Base-by-base conservation (phyloP, 2,329 filamentous ascomycete species). In the Elsinoe ampelina region DNA sequence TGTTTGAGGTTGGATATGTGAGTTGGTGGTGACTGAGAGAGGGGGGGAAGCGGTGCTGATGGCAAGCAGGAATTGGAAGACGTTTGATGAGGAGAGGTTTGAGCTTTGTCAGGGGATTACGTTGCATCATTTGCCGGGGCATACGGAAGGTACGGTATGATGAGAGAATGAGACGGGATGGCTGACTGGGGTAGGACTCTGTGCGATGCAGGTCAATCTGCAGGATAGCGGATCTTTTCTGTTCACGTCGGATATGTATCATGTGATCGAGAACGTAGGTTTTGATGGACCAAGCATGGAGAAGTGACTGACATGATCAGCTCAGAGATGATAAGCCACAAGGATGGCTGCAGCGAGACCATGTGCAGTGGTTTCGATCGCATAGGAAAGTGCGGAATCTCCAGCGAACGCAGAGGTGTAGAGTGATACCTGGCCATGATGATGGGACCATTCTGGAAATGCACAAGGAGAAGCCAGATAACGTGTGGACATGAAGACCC, bases 121-220 rank as follows among this genome's bases (percentile, higher is more conserved):
- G 12, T 62, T 70, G n/a, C 67, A 68, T 57, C 67, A 70, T 51
- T 61, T 69, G 7, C 68, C 68, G 13, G 67, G 68, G n/a, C 68
- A 70, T 57, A 70, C 68, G 2, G 67, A 69, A 41, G 67, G 36
- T 58, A 30, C 22, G 35, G 48, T 36, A 15, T 43, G 17, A 12
- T n/a, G n/a, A n/a, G n/a, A n/a, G n/a, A n/a, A n/a, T n/a, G n/a
- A n/a, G n/a, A n/a, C n/a, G n/a, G n/a, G n/a, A n/a, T n/a, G n/a
- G n/a, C 56, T 51, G 15, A 51, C 34, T 15, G 15, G 10, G 26
- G 8, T 15, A 54, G 59, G 68, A 26, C 56, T 70, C 38, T 64
- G 68, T 41, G 67, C 66, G 15, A 68, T 69, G 67, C 68, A 69
- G 57, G 66, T 69, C 60, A 69, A 70, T 59, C 60, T 70, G 57